phyloP scores from a whole-genome alignment of 257 asterid species.

The Solanum chmielewskii region DNA sequence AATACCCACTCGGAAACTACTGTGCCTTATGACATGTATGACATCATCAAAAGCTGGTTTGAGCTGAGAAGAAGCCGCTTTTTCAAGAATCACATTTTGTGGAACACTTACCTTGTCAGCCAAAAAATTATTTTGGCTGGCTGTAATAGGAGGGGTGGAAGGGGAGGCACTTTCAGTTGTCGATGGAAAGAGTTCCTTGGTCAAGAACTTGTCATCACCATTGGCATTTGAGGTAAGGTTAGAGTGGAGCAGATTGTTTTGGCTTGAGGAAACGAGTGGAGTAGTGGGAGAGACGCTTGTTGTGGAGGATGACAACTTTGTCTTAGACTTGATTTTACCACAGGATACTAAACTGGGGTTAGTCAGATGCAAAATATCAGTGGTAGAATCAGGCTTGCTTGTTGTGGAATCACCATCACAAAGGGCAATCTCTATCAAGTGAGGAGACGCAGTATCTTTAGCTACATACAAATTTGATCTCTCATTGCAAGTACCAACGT shows the following conservation, averaged over 20 bases:
- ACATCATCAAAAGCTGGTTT: constrained; percentile 47
- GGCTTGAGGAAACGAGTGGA: constrained; percentile 27
- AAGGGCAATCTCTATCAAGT: constrained; percentile 7
- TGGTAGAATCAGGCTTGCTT: not conserved
- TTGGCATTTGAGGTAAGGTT: constrained; percentile 18
- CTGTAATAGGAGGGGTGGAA: constrained; percentile 17
- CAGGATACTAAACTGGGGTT: constrained; percentile 16
- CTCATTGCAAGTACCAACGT: constrained; percentile 22
- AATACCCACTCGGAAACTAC: constrained; percentile 49
- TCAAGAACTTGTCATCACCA: constrained; percentile 41
- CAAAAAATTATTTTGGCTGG: constrained; percentile 24
- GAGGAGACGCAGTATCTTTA: constrained; percentile 13
- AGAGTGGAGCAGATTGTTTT: constrained; percentile 15
- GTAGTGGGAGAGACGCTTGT: constrained; percentile 18
- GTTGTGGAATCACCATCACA: constrained; percentile 16
- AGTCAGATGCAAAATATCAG: constrained; percentile 1
- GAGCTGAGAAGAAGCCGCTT: constrained; percentile 18
- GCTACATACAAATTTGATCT: constrained; percentile 9
- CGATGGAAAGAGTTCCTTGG: constrained; percentile 24
- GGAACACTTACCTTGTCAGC: constrained; percentile 23
- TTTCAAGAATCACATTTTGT: constrained; percentile 36
- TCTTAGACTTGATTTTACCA: constrained; percentile 37
- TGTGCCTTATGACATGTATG: constrained; percentile 56
- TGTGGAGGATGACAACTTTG: constrained; percentile 16
- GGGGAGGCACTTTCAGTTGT: constrained; percentile 22